These are phyloP conservation scores for Ceratocystis diversiconidia DNA, from an alignment of 2,329 filamentous ascomycete genomes.

Conservation along the genomic window DNA sequence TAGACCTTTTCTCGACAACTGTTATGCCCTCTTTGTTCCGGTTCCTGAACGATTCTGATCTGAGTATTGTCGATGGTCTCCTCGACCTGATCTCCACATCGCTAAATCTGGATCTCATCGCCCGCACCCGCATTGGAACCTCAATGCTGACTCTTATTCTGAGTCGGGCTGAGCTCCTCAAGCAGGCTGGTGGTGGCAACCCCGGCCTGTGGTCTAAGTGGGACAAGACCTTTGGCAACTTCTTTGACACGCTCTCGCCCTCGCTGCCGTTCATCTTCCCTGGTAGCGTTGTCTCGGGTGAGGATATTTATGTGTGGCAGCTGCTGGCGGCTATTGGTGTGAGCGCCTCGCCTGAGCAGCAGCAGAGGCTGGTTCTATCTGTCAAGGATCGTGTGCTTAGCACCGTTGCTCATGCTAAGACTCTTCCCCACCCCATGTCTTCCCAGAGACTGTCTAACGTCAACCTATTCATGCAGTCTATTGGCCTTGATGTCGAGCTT, in stretches of 20 bases:
- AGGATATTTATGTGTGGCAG: conserved; percentile 97
- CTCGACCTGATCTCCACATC: conserved; percentile 73
- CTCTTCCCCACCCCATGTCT: conserved; percentile 73
- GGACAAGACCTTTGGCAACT: conserved; percentile 65
- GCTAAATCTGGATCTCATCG: conserved; percentile 70
- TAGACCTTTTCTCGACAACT: conserved; percentile 75
- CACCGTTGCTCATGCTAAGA: conserved; percentile 78
- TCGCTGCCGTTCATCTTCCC: conserved; percentile 79
- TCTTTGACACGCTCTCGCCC: conserved; percentile 80
- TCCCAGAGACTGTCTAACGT: conserved; percentile 76
- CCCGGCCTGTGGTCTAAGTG: conserved; percentile 70
- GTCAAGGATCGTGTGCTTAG: conserved; percentile 98
- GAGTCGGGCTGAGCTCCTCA: conserved; percentile 84
- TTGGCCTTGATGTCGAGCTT: conserved; percentile 89
- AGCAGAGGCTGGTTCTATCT: conserved; percentile 82
- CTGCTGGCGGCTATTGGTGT: conserved; percentile 92
- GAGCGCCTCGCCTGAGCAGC: conserved; percentile 83
- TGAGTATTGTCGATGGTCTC: conserved; percentile 82
- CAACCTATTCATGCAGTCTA: conserved; percentile 96
- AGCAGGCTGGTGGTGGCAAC: conserved; percentile 57
- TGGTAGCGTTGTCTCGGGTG: conserved; percentile 72
- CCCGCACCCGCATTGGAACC: conserved; percentile 74
- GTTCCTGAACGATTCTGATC: conserved; percentile 78
- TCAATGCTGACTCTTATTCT: conserved; percentile 87
- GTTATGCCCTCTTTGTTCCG: conserved; percentile 84